Evolutionary conservation across 176 grass and related monocot species (phyloP).

Genomic region (Ampelocalamus luodianensis): DNA sequence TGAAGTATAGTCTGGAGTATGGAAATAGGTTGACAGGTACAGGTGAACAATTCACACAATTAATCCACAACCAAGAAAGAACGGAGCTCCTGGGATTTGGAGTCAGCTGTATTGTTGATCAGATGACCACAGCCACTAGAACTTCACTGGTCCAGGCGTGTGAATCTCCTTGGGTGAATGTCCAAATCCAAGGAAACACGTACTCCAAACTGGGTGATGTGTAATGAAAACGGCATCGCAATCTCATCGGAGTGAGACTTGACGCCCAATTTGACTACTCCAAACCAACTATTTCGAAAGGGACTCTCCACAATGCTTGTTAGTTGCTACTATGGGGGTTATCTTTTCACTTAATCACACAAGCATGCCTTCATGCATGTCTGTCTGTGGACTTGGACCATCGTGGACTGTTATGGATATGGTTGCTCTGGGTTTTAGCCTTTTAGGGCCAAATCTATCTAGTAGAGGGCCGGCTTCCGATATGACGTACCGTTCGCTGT

Average conservation of each 20-base stretch:
- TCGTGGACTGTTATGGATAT: neutral
- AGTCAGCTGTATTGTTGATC: neutral
- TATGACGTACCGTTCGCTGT: neutral
- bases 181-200: conserved; percentile 4
- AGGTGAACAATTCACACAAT: too few relatives aligned
- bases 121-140: neutral
- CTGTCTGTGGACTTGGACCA: neutral
- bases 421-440: neutral
- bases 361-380: neutral
- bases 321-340: neutral
- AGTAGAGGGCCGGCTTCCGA: neutral
- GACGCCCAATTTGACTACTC: conserved; percentile 27
- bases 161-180: conserved; percentile 12
- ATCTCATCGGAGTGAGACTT: conserved; percentile 29
- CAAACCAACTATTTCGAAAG: conserved; percentile 14
- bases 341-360: neutral
- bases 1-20: too few relatives aligned
- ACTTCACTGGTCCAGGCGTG: neutral
- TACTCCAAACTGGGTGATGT: neutral
- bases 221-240: conserved; percentile 12
- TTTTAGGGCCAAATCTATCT: neutral
- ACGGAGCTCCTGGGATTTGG: neutral
- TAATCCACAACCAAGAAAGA: neutral
- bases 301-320: neutral
- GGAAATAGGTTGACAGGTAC: neutral